Evolutionary conservation across 1,139 yeast genomes (phyloP).

Genomic region (Pichia sp.): DNA sequence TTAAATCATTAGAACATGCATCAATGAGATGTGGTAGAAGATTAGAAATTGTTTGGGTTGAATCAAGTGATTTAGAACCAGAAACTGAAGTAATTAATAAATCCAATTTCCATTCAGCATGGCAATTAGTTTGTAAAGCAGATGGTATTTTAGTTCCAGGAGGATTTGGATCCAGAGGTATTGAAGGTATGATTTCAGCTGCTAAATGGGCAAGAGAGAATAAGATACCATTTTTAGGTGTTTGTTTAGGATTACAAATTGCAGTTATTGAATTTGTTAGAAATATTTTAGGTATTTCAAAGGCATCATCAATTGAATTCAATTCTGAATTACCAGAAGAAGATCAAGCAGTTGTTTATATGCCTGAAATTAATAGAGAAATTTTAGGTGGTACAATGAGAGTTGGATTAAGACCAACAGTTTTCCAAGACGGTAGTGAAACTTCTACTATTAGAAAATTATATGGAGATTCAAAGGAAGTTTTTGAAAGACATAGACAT

Average conservation of each 20-base stretch:
- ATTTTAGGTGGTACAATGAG: slow-evolving; percentile 99
- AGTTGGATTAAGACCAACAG: slow-evolving; percentile 87
- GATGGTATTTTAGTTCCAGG: slow-evolving; percentile 98
- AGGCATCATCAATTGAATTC: slow-evolving; percentile 83
- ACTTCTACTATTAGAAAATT: slow-evolving; percentile 63
- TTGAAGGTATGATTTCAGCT: slow-evolving; percentile 96
- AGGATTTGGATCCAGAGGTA: slow-evolving; percentile 96
- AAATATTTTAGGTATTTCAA: slow-evolving; percentile 60
- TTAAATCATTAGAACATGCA: slow-evolving; percentile 91
- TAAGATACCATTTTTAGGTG: slow-evolving; percentile 89
- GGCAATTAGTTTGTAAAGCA: slow-evolving; percentile 91
- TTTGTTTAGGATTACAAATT: slow-evolving; percentile 94
- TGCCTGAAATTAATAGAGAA: slow-evolving; percentile 97
- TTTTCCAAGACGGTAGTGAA: slow-evolving; percentile 64
- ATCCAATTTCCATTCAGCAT: slow-evolving; percentile 84
- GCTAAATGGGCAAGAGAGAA: slow-evolving; percentile 97
- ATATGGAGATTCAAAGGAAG: slow-evolving; percentile 66
- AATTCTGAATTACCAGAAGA: slow-evolving; percentile 56
- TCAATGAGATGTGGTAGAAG: slow-evolving; percentile 84
- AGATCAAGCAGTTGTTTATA: slow-evolving; percentile 80
- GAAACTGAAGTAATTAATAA: slow-evolving; percentile 57
- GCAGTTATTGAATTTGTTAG: slow-evolving; percentile 94
- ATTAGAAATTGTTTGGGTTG: slow-evolving; percentile 91
- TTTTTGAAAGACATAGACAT: slow-evolving; percentile 95
- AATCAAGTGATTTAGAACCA: slow-evolving; percentile 83